These are phyloP conservation scores for Berkeleyomyces basicola DNA, from an alignment of 2,329 filamentous ascomycete species.

Conservation along the genomic window DNA sequence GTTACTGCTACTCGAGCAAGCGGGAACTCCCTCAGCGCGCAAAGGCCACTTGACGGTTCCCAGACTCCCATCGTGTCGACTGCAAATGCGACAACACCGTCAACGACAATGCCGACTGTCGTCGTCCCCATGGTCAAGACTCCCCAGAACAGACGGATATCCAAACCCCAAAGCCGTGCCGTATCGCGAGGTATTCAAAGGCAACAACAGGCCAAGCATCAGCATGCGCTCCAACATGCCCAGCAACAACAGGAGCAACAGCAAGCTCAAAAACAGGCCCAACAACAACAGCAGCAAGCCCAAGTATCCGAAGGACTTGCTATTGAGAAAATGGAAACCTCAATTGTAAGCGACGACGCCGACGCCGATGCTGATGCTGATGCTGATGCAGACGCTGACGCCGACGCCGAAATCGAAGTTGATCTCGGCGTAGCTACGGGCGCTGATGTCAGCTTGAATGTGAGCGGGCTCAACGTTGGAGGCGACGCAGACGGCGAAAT, in stretches of 20 bases:
- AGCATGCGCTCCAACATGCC: slow-evolving; percentile 15
- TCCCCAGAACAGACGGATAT: slow-evolving; percentile 13
- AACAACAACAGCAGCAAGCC: slow-evolving; percentile 19
- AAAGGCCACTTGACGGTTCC: slow-evolving; percentile 30
- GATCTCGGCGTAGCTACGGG: slow-evolving; percentile 12
- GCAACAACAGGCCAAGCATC: slow-evolving; percentile 14
- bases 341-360: slow-evolving; percentile 22
- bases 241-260: slow-evolving; percentile 20
- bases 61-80: neutral
- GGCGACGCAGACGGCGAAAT: slow-evolving; percentile 4
- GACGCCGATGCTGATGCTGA: slow-evolving; percentile 19
- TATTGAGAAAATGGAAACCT: slow-evolving; percentile 23
- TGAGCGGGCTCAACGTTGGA: slow-evolving; percentile 3
- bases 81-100: neutral
- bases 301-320: neutral
- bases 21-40: slow-evolving; percentile 30
- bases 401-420: slow-evolving; percentile 24
- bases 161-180: slow-evolving; percentile 13
- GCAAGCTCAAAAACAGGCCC: slow-evolving; percentile 17
- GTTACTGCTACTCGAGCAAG: slow-evolving; percentile 33
- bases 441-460: slow-evolving; percentile 19
- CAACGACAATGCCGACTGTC: slow-evolving; percentile 11
- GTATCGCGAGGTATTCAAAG: slow-evolving; percentile 11
- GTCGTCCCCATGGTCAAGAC: slow-evolving; percentile 14
- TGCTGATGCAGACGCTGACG: slow-evolving; percentile 20